Evolutionary conservation across 2,329 filamentous ascomycete genomes (phyloP).

Genomic region (Ophioceras dolichostomum): DNA sequence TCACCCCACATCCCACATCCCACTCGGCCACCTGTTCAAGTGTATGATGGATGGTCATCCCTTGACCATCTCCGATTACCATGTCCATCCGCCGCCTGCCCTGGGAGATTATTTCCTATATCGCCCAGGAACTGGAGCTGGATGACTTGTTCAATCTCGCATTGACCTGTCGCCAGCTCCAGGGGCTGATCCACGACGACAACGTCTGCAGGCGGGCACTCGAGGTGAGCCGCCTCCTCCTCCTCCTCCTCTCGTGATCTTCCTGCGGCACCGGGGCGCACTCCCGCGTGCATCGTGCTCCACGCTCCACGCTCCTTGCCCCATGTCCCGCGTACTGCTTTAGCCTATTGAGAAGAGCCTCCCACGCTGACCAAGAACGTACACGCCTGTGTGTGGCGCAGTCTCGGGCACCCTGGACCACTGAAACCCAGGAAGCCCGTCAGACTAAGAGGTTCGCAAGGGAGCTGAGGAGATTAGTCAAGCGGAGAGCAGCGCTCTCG

Average conservation of each 20-base stretch:
- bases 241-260: conserved; percentile 8
- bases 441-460: conserved; percentile 27
- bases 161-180: conserved; percentile 36
- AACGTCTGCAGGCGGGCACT: conserved; percentile 45
- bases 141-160: conserved; percentile 46
- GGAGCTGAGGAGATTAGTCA: conserved; percentile 47
- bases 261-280: too few species aligned
- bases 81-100: conserved; percentile 32
- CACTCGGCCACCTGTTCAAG: too few species aligned
- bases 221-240: conserved; percentile 28
- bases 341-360: not conserved
- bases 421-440: conserved; percentile 19
- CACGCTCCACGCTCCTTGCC: not conserved
- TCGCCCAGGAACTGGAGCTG: conserved; percentile 40
- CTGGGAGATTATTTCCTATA: conserved; percentile 51
- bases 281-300: too few species aligned
- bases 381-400: conserved; percentile 14
- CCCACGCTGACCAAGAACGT: not conserved
- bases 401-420: conserved; percentile 18
- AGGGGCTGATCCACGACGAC: conserved; percentile 36
- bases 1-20: too few species aligned
- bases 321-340: not conserved
- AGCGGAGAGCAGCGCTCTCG: conserved; percentile 47
- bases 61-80: not conserved
- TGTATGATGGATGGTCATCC: too few species aligned